Base-by-base conservation (phyloP, 306 rosid genomes). In the Hippophae rhamnoides region DNA sequence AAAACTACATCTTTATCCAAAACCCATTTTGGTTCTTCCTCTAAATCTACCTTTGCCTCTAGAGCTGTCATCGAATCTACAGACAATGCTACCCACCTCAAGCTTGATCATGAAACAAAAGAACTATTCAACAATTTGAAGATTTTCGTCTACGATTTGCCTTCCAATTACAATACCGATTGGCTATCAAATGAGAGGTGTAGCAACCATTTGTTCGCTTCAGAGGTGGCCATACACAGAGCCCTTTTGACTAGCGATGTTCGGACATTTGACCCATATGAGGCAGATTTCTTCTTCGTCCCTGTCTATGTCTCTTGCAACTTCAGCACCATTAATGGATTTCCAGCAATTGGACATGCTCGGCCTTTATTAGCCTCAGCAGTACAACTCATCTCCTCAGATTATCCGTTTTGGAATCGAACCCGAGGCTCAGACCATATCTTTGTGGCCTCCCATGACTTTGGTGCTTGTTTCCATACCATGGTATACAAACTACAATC, bases 311-410 rank as follows among this genome's bases (percentile, higher is more conserved):
- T 90, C 0, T 82, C 97, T 10, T 90, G 97, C 82, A 90, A 86
- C 66, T 90, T 90, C 82, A 90, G 90, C 86, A 67, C 83, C 68
- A 57, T 84, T 5, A 82, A 84, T 53, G 95, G 99, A 38, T 93
- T 93, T 78, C 99, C 95, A 0, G 95, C 97, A 38, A 86, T 88
- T 9, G 97, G 95, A 43, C 97, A 93, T 72, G 99, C 99, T 2
- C 93, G 99, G 7, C 42, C 78, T 0, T 85, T 93, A 6, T 55
- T 93, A 8, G 47, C 84, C 44, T 88, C 95, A 10, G 94, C 95
- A 1, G 72, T 93, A 1, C 41, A 58, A 1, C 74, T 75, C 63
- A 52, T 88, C 76, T 77, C 88, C 10, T 27, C 74, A 0, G 81
- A 74, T 0, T 80, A 78, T 66, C 78, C 69, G 0, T 93, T 88